Conservation (phyloP, 1,284 basidiomycete genomes). For the Microbotryum saponariae region DNA sequence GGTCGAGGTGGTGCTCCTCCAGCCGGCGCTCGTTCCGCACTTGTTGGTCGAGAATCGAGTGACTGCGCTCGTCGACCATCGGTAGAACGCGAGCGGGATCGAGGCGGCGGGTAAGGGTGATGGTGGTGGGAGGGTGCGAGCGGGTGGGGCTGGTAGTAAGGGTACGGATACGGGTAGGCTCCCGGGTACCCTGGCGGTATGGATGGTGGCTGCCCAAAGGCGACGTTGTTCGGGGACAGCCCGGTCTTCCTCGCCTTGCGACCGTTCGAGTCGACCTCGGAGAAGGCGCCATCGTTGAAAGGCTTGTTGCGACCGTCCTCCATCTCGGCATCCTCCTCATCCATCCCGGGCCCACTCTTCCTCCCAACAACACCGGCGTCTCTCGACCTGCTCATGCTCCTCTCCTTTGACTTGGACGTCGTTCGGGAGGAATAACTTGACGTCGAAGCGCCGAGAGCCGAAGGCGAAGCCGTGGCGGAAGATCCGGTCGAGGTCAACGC, state of each 20-base stretch:
- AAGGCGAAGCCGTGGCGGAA: not conserved
- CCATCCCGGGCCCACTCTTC: conserved; percentile 26
- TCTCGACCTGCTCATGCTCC: conserved; percentile 20
- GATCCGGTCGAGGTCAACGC: conserved; percentile 4
- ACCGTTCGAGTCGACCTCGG: conserved; percentile 4
- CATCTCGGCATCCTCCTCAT: conserved; percentile 19
- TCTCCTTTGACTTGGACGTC: conserved; percentile 16
- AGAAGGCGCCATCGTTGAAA: conserved; percentile 16
- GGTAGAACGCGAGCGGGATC: conserved; percentile 22
- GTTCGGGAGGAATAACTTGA: not conserved
- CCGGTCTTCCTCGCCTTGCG: conserved; percentile 24
- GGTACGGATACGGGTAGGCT: conserved; percentile 21
- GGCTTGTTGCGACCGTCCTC: conserved; percentile 15
- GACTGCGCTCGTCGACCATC: conserved; percentile 23
- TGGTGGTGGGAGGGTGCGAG: conserved; percentile 10
- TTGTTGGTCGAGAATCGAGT: conserved; percentile 14
- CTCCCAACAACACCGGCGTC: conserved; percentile 9
- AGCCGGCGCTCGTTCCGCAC: conserved; percentile 11
- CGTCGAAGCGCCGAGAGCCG: not conserved
- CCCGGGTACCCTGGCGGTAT: conserved; percentile 14
- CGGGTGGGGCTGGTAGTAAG: conserved; percentile 20
- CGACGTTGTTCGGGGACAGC: conserved; percentile 11
- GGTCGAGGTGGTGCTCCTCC: not conserved
- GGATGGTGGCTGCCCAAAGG: not conserved
- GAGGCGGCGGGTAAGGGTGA: conserved; percentile 26